Evolutionary conservation across 495 filamentous ascomycete species (phyloP).

Genomic region (Penicillium crystallinum): DNA sequence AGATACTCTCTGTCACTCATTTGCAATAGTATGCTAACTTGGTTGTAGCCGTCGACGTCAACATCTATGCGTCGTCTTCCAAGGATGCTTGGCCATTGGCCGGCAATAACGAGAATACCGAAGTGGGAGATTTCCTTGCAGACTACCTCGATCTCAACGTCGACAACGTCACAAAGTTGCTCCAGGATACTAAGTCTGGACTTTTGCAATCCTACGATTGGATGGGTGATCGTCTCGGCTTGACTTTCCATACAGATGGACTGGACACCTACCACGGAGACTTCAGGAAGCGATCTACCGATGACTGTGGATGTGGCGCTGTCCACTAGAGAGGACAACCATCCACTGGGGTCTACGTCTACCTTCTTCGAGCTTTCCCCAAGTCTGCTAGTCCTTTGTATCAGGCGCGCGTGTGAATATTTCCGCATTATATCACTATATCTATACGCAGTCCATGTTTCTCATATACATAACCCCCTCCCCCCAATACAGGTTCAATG

Average conservation of each 20-base stretch:
- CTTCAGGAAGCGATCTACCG: constrained; percentile 39
- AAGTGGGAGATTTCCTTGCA: constrained; percentile 75
- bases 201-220: constrained; percentile 24
- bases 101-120: constrained; percentile 94
- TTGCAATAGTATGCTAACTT: constrained; percentile 13
- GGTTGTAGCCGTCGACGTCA: constrained; percentile 68
- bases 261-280: constrained; percentile 49
- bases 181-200: constrained; percentile 50
- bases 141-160: constrained; percentile 78
- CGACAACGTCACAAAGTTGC: constrained; percentile 64
- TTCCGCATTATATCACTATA: background rate
- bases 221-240: constrained; percentile 41
- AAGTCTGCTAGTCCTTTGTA: background rate
- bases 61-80: constrained; percentile 69
- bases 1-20: background rate
- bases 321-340: constrained; percentile 20
- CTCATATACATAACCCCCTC: background rate
- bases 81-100: constrained; percentile 47
- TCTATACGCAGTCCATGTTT: background rate
- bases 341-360: background rate
- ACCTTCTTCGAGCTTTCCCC: background rate
- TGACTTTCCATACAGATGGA: constrained; percentile 30
- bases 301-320: constrained; percentile 39
- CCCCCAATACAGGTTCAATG: background rate
- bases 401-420: background rate